phyloP scores from a whole-genome alignment of 2,329 filamentous ascomycete genomes.

The Colletotrichum gloeosporioides region DNA sequence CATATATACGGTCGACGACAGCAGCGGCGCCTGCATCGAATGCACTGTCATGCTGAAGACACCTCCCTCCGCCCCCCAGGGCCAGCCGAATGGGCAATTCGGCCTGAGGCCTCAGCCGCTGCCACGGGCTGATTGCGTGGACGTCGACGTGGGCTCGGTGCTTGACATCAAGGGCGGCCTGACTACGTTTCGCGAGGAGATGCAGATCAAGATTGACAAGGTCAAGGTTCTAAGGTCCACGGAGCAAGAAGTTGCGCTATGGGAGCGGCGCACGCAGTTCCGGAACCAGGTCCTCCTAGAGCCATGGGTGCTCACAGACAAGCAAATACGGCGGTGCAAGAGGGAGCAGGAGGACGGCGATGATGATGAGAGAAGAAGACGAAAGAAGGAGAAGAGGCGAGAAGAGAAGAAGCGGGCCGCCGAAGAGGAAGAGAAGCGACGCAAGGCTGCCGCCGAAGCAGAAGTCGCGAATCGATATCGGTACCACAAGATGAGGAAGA shows the following conservation, averaged over 20 bases:
- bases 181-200: constrained; percentile 49
- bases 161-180: constrained; percentile 64
- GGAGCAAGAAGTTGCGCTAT: constrained; percentile 62
- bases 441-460: neutral
- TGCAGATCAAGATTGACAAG: constrained; percentile 59
- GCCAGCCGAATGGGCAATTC: neutral
- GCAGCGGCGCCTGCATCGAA: constrained; percentile 65
- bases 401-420: neutral
- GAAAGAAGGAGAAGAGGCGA: neutral
- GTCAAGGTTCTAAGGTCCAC: constrained; percentile 55
- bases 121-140: constrained; percentile 25
- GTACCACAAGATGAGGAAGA: neutral
- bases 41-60: constrained; percentile 34
- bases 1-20: constrained; percentile 68
- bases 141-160: constrained; percentile 57
- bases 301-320: constrained; percentile 60
- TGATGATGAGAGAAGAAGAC: constrained; percentile 28
- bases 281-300: constrained; percentile 51
- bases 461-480: neutral
- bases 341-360: constrained; percentile 43
- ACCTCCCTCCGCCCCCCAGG: neutral
- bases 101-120: constrained; percentile 2
- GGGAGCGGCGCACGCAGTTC: constrained; percentile 60
- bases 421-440: neutral
- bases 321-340: constrained; percentile 55